These are phyloP conservation scores for Neonectria sp. DNA, from an alignment of 2,329 filamentous ascomycete genomes.

Conservation along the genomic window DNA sequence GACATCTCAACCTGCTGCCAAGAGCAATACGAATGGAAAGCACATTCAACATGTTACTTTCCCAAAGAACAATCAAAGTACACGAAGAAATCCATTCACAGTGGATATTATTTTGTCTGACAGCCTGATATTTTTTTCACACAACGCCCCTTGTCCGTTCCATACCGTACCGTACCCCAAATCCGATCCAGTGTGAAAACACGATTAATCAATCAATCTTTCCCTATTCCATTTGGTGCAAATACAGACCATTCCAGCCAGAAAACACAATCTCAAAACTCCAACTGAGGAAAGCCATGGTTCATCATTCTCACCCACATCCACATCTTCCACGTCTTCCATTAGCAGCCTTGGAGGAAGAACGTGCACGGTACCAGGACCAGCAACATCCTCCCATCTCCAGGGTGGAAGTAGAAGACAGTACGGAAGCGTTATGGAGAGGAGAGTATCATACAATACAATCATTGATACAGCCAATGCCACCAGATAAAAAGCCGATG, in stretches of 20 bases:
- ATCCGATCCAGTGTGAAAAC: conserved; percentile 36
- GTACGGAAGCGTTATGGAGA: conserved; percentile 20
- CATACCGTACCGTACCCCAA: conserved; percentile 35
- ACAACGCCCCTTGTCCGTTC: conserved; percentile 43
- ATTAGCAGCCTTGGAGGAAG: conserved; percentile 13
- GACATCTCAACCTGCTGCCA: background rate
- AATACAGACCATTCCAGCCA: conserved; percentile 38
- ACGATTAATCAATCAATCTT: conserved; percentile 35
- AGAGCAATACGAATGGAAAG: background rate
- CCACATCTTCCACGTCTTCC: conserved; percentile 16
- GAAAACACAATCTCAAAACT: conserved; percentile 48
- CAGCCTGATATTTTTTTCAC: conserved; percentile 44
- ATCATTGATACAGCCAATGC: conserved; percentile 25
- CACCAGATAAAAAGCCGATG: background rate
- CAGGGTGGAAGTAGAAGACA: background rate
- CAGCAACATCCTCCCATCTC: conserved; percentile 11
- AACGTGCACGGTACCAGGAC: conserved; percentile 12
- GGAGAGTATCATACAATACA: conserved; percentile 42
- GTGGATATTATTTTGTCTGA: conserved; percentile 41
- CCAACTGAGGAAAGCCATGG: conserved; percentile 44
- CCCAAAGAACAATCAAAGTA: conserved; percentile 27
- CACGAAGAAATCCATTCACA: conserved; percentile 39
- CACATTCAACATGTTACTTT: background rate
- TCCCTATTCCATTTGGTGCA: conserved; percentile 32
- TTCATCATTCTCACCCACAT: conserved; percentile 39